Evolutionary conservation across 2,329 filamentous ascomycete genomes (phyloP), one percentile per base, ranked within the genome.

Genomic region (Aquanectria penicillioides): DNA sequence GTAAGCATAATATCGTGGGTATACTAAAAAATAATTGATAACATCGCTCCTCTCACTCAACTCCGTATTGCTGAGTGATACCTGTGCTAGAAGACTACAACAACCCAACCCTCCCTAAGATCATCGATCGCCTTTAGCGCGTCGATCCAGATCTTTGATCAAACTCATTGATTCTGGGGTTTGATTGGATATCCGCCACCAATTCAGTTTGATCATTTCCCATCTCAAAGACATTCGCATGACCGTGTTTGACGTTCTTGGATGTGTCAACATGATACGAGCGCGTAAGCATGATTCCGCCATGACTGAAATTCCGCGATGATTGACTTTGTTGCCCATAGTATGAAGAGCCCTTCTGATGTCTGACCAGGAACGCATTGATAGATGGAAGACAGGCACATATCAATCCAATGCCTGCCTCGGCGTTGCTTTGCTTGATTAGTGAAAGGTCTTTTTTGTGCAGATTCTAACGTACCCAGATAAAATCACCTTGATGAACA

Each of bases 211-310:
- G 61, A 17, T 72, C 69, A 8, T 66, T 61, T 0, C 62, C 66
- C 25, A 65, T 17, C 9, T 68, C 61, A 11, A 54, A 63, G 3
- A 48, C 55, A 11, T 60, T 52, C 0, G 51, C 47, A 7, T 47
- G 57, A 2, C 28, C n/a, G 1, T 49, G 33, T n/a, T 70, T 62
- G 12, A 60, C 57, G 9, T 41, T 29, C 29, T 56, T 62, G 2
- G 60, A 57, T 13, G 63, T 62, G 22, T 72, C 65, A 37, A 73
- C 63, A 2, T 71, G 67, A 25, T 68, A 72, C 6, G 71, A 69
- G 3, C 68, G 63, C 5, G 71, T 73, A 58, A 74, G 17, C 44
- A 72, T 64, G 6, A 74, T 74, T n/a, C 71, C 69, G 29, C 69
- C 71, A 1, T 59, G 57, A 11, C 49, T 59, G 4, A 58, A 56